These are phyloP conservation scores for Boletus subluridellus DNA, from an alignment of 1,284 basidiomycete genomes.

Conservation along the genomic window DNA sequence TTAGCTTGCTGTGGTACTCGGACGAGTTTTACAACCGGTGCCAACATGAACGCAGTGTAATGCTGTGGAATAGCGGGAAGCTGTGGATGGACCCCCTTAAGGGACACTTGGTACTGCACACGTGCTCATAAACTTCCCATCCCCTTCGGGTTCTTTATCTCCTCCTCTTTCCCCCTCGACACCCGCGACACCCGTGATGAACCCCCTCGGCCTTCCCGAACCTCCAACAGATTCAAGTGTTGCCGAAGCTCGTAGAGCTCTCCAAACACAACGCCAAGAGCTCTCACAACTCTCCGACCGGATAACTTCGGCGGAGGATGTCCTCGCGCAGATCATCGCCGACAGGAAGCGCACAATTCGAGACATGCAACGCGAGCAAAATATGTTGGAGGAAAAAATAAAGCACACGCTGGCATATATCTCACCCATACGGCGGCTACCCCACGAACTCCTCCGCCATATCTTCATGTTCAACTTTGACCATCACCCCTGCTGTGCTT, in stretches of 20 bases:
- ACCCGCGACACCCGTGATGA: slow-evolving; percentile 21
- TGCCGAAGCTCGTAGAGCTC: slow-evolving; percentile 44
- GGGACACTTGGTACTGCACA: slow-evolving; percentile 10
- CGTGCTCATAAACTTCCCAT: slow-evolving; percentile 31
- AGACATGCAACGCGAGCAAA: slow-evolving; percentile 49
- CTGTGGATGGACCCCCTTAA: neutral
- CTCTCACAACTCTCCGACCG: slow-evolving; percentile 37
- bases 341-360: slow-evolving; percentile 52
- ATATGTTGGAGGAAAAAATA: slow-evolving; percentile 45
- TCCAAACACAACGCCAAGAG: slow-evolving; percentile 36
- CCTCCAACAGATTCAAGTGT: slow-evolving; percentile 54
- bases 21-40: neutral
- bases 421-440: slow-evolving; percentile 63
- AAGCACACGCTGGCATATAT: slow-evolving; percentile 55
- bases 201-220: slow-evolving; percentile 35
- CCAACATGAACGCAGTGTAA: neutral
- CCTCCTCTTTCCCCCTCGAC: slow-evolving; percentile 7
- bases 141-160: slow-evolving; percentile 15
- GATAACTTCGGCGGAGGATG: slow-evolving; percentile 47
- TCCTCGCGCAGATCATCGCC: slow-evolving; percentile 54
- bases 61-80: slow-evolving; percentile 11
- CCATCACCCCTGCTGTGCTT: slow-evolving; percentile 62
- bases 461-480: slow-evolving; percentile 67
- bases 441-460: slow-evolving; percentile 60
- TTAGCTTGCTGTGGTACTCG: neutral